Evolutionary conservation across 495 filamentous ascomycete genomes (phyloP), one percentile per base, ranked within the genome.

Genomic region (Ramalina intermedia): DNA sequence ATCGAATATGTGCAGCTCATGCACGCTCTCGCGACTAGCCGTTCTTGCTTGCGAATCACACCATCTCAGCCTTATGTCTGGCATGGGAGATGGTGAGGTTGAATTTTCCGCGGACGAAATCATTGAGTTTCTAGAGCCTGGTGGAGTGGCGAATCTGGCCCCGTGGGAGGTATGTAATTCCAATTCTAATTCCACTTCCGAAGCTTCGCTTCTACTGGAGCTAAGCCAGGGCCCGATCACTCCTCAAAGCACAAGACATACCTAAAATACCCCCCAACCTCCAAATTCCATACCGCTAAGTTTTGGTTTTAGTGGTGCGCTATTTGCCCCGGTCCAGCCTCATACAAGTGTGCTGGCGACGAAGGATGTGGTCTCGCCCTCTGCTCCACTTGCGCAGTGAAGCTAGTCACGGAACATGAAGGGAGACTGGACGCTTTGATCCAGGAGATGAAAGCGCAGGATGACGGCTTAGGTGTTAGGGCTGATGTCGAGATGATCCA

Each of bases 351-450:
- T 50, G 4, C 53, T 51, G 21, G 53, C 39, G 23, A 50, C 54
- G 14, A 50, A n/a, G 68, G 69, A 0, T 72, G 70, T 47, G 66
- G 68, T 9, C 42, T 72, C 33, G 39, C 59, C 35, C 54, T 71
- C 6, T 72, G 69, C 35, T 62, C 67, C 43, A 41, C 39, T 1
- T 71, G 68, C 46, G 59, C 58, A 21, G 54, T 57, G 39, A 33
- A 35, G 1, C 40, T 65, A 38, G 46, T 65, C 21, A 41, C 48
- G 2, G 55, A 36, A 7, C 49, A 57, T 23, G 45, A 55, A 8
- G 64, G 63, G 1, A 52, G 63, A 51, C 20, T 71, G 43, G 54
- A 48, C 23, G 53, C 53, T 47, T 49, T 69, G 42, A 48, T 63
- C 8, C 42, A 49, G 12, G 46, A 13, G 23, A 55, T 57, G 49